Evolutionary conservation across 371 early-diverging fungal genomes (phyloP).

Genomic region (Mortierella sp.): DNA sequence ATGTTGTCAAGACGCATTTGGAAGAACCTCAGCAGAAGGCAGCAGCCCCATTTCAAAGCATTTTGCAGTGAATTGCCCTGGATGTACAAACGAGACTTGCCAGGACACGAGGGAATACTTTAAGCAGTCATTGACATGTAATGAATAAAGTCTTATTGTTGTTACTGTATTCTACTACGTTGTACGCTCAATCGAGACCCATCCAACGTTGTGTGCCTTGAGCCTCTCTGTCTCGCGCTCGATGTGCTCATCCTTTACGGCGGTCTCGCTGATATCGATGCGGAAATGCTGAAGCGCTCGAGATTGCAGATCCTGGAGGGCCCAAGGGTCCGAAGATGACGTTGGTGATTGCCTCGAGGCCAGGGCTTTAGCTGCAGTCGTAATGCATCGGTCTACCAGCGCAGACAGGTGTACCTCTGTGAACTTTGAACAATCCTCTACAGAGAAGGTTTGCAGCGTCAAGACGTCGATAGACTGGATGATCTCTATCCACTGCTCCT

Average conservation of each 20-base stretch:
- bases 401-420: not conserved
- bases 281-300: not conserved
- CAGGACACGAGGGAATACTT: constrained; percentile 77
- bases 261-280: not conserved
- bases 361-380: too few relatives aligned
- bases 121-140: constrained; percentile 2
- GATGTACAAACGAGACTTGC: constrained; percentile 83
- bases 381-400: not conserved
- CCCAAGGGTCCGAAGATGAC: too few relatives aligned
- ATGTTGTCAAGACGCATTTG: constrained; percentile 87
- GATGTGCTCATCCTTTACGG: not conserved
- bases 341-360: too few relatives aligned
- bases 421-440: not conserved
- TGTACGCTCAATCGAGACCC: too few relatives aligned
- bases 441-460: not conserved
- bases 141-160: not conserved
- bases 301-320: not conserved
- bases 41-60: constrained; percentile 71
- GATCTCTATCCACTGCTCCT: not conserved
- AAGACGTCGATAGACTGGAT: not conserved
- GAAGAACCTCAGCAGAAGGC: constrained; percentile 45
- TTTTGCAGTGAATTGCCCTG: constrained; percentile 87
- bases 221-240: not conserved
- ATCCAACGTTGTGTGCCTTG: not conserved
- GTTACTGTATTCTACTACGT: too few relatives aligned